phyloP scores from a whole-genome alignment of 306 rosid species.

The Heteromeles arbutifolia region DNA sequence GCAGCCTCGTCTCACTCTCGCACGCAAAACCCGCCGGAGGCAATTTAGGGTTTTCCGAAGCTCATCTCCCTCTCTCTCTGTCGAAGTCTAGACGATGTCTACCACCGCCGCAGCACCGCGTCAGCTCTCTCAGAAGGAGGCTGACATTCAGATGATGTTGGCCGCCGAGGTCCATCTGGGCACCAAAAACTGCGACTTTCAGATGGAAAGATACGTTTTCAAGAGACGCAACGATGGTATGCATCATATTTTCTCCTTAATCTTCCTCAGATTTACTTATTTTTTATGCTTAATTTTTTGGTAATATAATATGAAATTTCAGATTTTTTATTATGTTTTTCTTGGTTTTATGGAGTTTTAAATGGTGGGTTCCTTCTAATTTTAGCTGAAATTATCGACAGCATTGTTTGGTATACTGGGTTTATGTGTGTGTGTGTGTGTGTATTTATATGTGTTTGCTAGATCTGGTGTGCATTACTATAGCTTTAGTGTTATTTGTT shows the following conservation, averaged over 20 bases:
- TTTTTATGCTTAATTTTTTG: background rate
- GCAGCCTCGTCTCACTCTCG: background rate
- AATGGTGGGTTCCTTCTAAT: background rate
- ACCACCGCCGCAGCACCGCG: constrained; percentile 39
- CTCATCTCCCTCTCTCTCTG: background rate
- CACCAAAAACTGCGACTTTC: constrained; percentile 75
- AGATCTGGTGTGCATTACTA: background rate
- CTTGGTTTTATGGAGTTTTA: background rate
- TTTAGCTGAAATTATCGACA: background rate
- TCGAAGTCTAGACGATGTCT: constrained; percentile 38
- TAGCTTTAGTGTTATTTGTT: background rate
- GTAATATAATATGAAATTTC: background rate
- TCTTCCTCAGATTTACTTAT: background rate
- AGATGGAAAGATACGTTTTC: constrained; percentile 88
- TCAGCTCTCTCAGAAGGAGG: constrained; percentile 69
- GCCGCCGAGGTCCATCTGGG: constrained; percentile 86
- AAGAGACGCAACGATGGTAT: constrained; percentile 86
- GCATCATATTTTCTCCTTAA: background rate
- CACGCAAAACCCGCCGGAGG: background rate
- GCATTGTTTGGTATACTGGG: background rate
- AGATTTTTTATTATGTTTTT: background rate
- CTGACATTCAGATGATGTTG: constrained; percentile 81
- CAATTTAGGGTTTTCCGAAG: background rate
- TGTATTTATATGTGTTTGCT: background rate
- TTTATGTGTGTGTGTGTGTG: background rate